Percentiles rank a stretch among this genome's conserved stretches.
These are phyloP conservation scores for Trichoderma polysporum DNA, from an alignment of 2,329 filamentous ascomycete species.

Conservation along the genomic window DNA sequence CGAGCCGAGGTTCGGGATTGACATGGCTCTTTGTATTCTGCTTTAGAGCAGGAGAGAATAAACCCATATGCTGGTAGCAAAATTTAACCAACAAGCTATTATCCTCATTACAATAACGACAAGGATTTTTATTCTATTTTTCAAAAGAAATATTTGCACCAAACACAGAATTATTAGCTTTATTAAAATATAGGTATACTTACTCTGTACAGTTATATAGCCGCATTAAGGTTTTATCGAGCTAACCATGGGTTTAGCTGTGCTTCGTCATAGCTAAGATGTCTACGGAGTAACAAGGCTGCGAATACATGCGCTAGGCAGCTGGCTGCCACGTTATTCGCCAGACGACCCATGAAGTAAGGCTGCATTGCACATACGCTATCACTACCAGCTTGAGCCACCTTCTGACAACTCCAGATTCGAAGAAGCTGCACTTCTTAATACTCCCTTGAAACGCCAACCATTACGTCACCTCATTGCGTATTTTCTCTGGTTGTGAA, in stretches of 20 bases:
- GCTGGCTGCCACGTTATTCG: constrained; percentile 18
- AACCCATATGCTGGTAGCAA: not conserved
- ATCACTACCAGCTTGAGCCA: constrained; percentile 3
- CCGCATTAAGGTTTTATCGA: not conserved
- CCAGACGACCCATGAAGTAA: constrained; percentile 5
- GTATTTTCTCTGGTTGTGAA: not conserved
- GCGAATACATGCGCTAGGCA: constrained; percentile 7
- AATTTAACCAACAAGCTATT: not conserved
- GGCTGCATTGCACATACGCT: constrained; percentile 1
- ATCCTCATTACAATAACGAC: not conserved
- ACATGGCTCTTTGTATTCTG: not conserved
- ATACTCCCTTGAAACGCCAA: not conserved
- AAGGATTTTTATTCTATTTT: not conserved
- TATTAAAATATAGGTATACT: not conserved
- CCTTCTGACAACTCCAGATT: not conserved
- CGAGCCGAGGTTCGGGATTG: not conserved
- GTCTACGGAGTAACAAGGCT: not conserved
- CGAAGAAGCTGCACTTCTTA: not conserved
- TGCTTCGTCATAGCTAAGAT: not conserved
- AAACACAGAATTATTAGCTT: not conserved
- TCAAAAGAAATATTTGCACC: not conserved
- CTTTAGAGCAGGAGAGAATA: not conserved
- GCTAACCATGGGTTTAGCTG: not conserved
- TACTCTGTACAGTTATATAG: no score
- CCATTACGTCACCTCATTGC: not conserved